Base-by-base conservation (phyloP, 768 basidiomycete species). In the Suillus fuscotomentosus region DNA sequence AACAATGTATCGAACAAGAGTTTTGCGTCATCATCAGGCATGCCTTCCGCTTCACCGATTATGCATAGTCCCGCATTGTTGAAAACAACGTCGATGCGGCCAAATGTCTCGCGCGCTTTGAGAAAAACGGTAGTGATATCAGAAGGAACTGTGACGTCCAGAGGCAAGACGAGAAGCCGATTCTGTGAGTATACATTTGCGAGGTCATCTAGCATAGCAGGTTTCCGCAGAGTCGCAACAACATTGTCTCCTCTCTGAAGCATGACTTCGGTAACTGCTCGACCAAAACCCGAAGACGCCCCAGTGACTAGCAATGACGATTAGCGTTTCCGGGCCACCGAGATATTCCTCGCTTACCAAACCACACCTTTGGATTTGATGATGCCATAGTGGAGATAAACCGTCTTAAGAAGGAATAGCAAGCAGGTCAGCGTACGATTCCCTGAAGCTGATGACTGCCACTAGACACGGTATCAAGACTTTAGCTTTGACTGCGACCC, bases 21-120 rank as follows among this genome's bases (percentile, higher is more conserved):
- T 31, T 77, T 71, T 14, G 77, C 80, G 1, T 67, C 71, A 4
- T 73, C 73, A 10, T 78, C 77, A 5, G 69, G 68, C 63, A 75
- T 73, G 20, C 71, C 75, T 69, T 84, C 83, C 31, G 76, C 70
- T 66, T 82, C 80, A 20, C 70, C 71, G 20, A 77, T 60, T 36
- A 77, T 61, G 9, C 65, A 71, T 48, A 66, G 67, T 47, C 65
- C 73, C 65, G 83, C 82, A 64, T 83, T 84, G 67, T 79, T 83
- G 65, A 80, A 76, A 6, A 83, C 82, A 57, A 83, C 70, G 60
- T 84, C 83, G 17, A 83, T 66, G 38, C 77, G 71, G 5, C 80
- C 81, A 69, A 83, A 84, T 15, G 66, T 67, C 36, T 72, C 69
- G 47, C 76, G 65, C 0, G 77, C 76, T 53, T 67, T 64, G 15